Evolutionary conservation across 2,329 filamentous ascomycete genomes (phyloP).

Genomic region (Coniochaeta sp.): DNA sequence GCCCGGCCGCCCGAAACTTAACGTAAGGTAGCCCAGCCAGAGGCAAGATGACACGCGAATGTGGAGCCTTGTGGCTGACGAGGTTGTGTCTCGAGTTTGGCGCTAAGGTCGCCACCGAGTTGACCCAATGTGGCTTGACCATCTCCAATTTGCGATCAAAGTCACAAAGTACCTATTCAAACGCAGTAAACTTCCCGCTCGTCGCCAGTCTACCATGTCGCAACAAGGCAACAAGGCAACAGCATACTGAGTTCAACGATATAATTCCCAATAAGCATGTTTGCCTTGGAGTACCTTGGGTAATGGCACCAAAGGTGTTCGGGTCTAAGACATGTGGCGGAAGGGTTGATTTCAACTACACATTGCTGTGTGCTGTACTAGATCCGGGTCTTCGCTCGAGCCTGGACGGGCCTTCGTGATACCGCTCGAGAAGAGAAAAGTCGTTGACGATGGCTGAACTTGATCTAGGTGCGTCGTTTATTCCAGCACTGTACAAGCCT

Average conservation of each 20-base stretch:
- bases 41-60: not conserved
- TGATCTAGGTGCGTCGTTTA: constrained; percentile 52
- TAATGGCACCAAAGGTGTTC: not conserved
- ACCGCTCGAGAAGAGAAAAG: not conserved
- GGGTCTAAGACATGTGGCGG: not conserved
- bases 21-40: not conserved
- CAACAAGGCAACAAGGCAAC: too few relatives aligned
- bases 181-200: too few relatives aligned
- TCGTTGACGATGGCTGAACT: constrained; percentile 44
- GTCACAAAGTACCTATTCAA: not conserved
- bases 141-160: not conserved
- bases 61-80: not conserved
- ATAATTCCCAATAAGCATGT: too few relatives aligned
- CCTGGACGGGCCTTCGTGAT: not conserved
- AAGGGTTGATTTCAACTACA: not conserved
- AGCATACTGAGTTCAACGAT: too few relatives aligned
- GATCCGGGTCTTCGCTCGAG: not conserved
- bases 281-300: too few relatives aligned
- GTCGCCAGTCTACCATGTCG: too few relatives aligned
- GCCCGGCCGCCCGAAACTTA: not conserved
- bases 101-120: not conserved
- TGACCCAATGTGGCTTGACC: not conserved
- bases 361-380: not conserved
- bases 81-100: not conserved
- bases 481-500: constrained; percentile 82